Evolutionary conservation across 148 eudicot species (phyloP), one percentile per base, ranked within the genome.

Genomic region (Cornus florida): DNA sequence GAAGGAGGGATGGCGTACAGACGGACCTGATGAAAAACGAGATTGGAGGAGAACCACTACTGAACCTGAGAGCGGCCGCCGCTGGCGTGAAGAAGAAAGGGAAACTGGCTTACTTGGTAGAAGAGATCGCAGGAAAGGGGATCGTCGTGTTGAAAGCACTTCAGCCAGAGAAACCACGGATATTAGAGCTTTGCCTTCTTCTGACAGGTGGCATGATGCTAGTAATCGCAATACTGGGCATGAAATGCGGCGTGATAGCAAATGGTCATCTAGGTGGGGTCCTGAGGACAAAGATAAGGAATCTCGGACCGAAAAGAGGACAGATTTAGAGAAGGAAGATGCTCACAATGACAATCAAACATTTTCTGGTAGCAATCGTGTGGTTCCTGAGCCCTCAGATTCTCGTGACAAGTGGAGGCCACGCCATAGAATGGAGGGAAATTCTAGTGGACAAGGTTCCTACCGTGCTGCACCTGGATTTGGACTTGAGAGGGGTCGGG

Each of bases 31-130:
- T 75, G 98, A 93, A 78, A 95, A 88, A 87, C 93, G 86, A 77
- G 98, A 93, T 77, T 91, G 98, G 97, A 89, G 95, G 80, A 92
- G 83, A 84, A 83, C 78, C 79, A 86, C 89, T 31, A 73, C 86
- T 70, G 98, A 96, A 73, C 82, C 86, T 78, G 97, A 95, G 57
- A 85, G 88, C 81, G 87, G 89, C 17, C 90, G 94, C 71, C 97
- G 97, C 75, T 96, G 99, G 99, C 98, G 97, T 57, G 99, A 96
- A 86, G 99, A 96, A 80, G 99, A 96, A 87, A 88, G 99, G 83
- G 99, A 96, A 89, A 96, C 98, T 74, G 93, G 99, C 79, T 85
- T 96, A 80, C 95, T 96, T 82, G 97, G 95, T 72, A 89, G 98
- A 88, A 92, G 97, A 83, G 97, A 93, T 64, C 90, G 92, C 43